Evolutionary conservation across 495 filamentous ascomycete genomes (phyloP).

Genomic region (Annulohypoxylon stygium): DNA sequence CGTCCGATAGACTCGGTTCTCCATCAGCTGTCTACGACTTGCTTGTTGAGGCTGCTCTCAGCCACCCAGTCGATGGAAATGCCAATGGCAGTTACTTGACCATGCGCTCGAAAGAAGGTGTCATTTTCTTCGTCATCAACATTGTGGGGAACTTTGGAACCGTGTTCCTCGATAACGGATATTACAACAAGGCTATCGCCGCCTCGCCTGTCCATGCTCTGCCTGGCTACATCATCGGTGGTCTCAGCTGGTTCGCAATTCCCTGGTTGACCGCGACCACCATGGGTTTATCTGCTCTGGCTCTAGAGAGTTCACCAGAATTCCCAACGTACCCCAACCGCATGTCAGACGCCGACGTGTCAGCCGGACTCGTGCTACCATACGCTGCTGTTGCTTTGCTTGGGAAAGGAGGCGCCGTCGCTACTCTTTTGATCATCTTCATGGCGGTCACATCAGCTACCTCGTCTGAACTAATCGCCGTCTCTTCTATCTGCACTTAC

Average conservation of each 20-base stretch:
- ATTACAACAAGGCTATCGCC: slow-evolving; percentile 97
- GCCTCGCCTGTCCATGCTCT: slow-evolving; percentile 89
- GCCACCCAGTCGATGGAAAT: slow-evolving; percentile 87
- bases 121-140: slow-evolving; percentile 97
- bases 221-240: slow-evolving; percentile 92
- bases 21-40: slow-evolving; percentile 86
- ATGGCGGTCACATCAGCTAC: slow-evolving; percentile 95
- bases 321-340: slow-evolving; percentile 81
- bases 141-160: slow-evolving; percentile 86
- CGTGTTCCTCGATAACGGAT: slow-evolving; percentile 83
- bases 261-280: slow-evolving; percentile 94
- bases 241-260: slow-evolving; percentile 94
- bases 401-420: slow-evolving; percentile 87
- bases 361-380: slow-evolving; percentile 87
- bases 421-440: slow-evolving; percentile 88
- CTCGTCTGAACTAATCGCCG: slow-evolving; percentile 91
- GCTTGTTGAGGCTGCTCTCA: slow-evolving; percentile 74
- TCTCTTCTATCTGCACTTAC: slow-evolving; percentile 93
- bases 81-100: slow-evolving; percentile 88
- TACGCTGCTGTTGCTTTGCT: slow-evolving; percentile 91
- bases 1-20: slow-evolving; percentile 79
- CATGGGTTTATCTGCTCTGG: slow-evolving; percentile 91
- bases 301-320: slow-evolving; percentile 78
- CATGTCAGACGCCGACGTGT: slow-evolving; percentile 81
- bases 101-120: slow-evolving; percentile 88